Evolutionary conservation across 108 stramenopile genomes (phyloP).

Genomic region (Seminavis robusta): DNA sequence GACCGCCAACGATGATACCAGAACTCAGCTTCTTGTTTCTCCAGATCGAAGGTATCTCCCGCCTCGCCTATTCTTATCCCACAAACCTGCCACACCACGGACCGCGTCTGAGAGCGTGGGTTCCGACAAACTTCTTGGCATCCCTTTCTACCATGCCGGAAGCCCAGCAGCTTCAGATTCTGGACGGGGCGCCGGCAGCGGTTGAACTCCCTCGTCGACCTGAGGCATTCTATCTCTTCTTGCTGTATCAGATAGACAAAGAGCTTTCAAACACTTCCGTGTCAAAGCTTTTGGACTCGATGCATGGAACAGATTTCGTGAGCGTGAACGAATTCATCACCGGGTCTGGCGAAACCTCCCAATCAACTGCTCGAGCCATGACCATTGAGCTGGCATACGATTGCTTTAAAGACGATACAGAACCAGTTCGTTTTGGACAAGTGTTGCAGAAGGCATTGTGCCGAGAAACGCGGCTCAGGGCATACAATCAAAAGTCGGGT

Average conservation of each 20-base stretch:
- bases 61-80: conserved; percentile 49
- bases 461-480: conserved; percentile 72
- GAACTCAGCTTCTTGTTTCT: conserved; percentile 80
- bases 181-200: conserved; percentile 73
- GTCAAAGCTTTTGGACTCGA: conserved; percentile 48
- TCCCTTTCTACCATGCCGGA: conserved; percentile 63
- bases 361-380: conserved; percentile 50
- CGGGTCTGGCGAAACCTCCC: conserved; percentile 42
- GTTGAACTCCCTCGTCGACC: conserved; percentile 65
- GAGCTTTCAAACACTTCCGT: conserved; percentile 29
- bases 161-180: conserved; percentile 70
- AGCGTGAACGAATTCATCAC: conserved; percentile 66
- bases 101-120: conserved; percentile 54
- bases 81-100: conserved; percentile 5
- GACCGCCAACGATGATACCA: conserved; percentile 34
- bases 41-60: conserved; percentile 68
- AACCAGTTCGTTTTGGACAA: conserved; percentile 46
- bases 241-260: conserved; percentile 73
- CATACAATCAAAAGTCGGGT: conserved; percentile 59
- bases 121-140: conserved; percentile 71
- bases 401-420: conserved; percentile 26
- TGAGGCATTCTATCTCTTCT: conserved; percentile 81
- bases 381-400: conserved; percentile 75
- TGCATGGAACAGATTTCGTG: conserved; percentile 73
- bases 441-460: conserved; percentile 69